phyloP scores from a whole-genome alignment of 495 filamentous ascomycete species.

The Sordaria brevicollis region DNA sequence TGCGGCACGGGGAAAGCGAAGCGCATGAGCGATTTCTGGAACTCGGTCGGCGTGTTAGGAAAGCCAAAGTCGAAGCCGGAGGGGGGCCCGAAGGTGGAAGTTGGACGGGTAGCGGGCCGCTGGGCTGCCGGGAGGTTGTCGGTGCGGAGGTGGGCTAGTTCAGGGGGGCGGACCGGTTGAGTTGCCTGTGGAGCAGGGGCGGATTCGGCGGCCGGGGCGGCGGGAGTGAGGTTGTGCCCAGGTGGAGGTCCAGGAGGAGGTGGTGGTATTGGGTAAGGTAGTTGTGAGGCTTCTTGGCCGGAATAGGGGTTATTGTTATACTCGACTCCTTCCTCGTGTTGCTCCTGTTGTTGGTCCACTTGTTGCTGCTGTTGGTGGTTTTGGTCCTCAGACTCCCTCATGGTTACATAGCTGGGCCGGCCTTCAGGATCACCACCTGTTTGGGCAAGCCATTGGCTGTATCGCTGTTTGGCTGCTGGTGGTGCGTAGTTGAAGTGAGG shows the following conservation, averaged over 20 bases:
- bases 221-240: not conserved
- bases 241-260: not conserved
- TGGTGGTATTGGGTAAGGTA: not conserved
- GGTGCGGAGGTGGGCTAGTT: slow-evolving; percentile 42
- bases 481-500: slow-evolving; percentile 46
- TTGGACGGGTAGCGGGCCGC: slow-evolving; percentile 20
- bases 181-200: not conserved
- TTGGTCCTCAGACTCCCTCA: not conserved
- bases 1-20: slow-evolving; percentile 65
- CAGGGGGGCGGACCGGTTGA: slow-evolving; percentile 26
- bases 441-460: slow-evolving; percentile 21
- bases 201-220: not conserved
- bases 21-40: slow-evolving; percentile 74
- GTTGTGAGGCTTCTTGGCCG: not conserved
- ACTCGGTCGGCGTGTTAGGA: slow-evolving; percentile 62
- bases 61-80: slow-evolving; percentile 65
- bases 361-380: not conserved
- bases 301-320: not conserved
- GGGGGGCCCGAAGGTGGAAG: slow-evolving; percentile 34
- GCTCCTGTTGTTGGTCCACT: slow-evolving; percentile 2
- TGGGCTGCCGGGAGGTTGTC: slow-evolving; percentile 23
- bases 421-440: slow-evolving; percentile 9
- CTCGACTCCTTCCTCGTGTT: not conserved
- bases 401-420: slow-evolving; percentile 17
- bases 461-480: slow-evolving; percentile 28